These are phyloP conservation scores for Citrus hindsii DNA, from an alignment of 345 rosid species.

Conservation along the genomic window DNA sequence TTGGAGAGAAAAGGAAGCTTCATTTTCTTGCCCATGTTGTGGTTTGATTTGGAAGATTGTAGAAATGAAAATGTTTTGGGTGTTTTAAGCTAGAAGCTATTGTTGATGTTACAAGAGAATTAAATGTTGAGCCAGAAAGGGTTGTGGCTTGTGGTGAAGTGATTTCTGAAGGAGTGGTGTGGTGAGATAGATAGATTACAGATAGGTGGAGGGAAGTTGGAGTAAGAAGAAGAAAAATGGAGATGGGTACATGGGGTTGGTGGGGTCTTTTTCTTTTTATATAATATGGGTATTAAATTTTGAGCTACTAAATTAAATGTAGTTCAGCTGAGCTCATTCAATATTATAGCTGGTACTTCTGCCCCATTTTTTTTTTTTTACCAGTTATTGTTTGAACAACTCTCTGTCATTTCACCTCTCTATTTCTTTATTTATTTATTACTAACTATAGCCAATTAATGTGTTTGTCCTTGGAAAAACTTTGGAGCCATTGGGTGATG, in stretches of 20 bases:
- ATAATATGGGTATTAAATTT: constrained; percentile 30
- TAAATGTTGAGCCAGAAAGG: constrained; percentile 21
- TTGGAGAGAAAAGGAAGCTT: constrained; percentile 59
- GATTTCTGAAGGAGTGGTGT: constrained; percentile 21
- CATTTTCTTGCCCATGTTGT: constrained; percentile 41
- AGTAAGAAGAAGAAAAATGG: not conserved
- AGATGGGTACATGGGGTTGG: constrained; percentile 1
- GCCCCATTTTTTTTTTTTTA: not conserved
- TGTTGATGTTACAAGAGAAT: constrained; percentile 4
- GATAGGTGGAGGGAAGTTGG: not conserved
- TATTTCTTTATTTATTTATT: no score
- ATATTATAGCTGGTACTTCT: constrained; percentile 14
- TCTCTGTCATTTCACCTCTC: no score
- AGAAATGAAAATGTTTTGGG: not conserved
- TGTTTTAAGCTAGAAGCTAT: not conserved
- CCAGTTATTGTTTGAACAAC: not conserved
- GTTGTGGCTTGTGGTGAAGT: not conserved
- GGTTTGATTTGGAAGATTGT: not conserved
- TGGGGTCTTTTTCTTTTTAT: constrained; percentile 23
- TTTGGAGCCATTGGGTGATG: not conserved
- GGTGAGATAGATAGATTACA: not conserved
- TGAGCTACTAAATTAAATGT: constrained; percentile 31
- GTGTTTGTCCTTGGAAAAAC: no score
- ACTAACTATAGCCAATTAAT: no score
- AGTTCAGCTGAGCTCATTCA: constrained; percentile 36